Conservation (phyloP, 139 green algal genomes). For the Micractinium sp. region DNA sequence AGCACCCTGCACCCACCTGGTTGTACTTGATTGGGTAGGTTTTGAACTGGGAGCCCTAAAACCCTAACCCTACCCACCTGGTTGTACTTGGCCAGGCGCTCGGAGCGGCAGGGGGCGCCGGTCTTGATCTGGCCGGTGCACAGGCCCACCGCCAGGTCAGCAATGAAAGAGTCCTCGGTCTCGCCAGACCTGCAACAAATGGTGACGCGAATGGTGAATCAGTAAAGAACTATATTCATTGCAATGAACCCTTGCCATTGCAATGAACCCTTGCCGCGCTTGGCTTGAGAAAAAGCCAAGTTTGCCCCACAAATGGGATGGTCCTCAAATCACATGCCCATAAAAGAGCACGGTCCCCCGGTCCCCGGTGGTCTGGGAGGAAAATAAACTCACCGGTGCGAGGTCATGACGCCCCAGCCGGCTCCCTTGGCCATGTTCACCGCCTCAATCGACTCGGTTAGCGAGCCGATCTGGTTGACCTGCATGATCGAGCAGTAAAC, state of each 20-base stretch:
- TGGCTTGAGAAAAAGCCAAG: too few relatives aligned
- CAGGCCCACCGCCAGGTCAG: conserved; percentile 97
- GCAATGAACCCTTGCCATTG: too few relatives aligned
- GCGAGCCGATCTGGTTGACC: conserved; percentile 98
- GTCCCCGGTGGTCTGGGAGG: too few relatives aligned
- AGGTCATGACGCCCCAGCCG: conserved; percentile 98
- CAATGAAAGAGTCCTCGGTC: conserved; percentile 98
- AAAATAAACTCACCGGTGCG: conserved; percentile 83
- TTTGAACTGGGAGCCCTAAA: too few relatives aligned
- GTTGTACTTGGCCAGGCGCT: conserved; percentile 99
- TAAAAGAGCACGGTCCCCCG: too few relatives aligned
- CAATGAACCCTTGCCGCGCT: too few relatives aligned
- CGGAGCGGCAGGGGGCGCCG: conserved; percentile 93
- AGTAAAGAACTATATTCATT: too few relatives aligned
- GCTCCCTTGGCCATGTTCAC: conserved; percentile 93
- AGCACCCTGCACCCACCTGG: too few relatives aligned
- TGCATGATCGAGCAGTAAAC: not conserved
- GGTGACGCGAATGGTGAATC: too few relatives aligned
- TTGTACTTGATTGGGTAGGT: too few relatives aligned
- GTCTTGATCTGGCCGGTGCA: conserved; percentile 99
- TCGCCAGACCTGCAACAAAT: conserved; percentile 77
- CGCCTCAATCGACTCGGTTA: conserved; percentile 97
- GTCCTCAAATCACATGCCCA: too few relatives aligned
- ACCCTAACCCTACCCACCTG: conserved; percentile 60
- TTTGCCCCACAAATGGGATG: too few relatives aligned